Conservation (phyloP, 2,329 filamentous ascomycete species). For the Botryotinia globosa region DNA sequence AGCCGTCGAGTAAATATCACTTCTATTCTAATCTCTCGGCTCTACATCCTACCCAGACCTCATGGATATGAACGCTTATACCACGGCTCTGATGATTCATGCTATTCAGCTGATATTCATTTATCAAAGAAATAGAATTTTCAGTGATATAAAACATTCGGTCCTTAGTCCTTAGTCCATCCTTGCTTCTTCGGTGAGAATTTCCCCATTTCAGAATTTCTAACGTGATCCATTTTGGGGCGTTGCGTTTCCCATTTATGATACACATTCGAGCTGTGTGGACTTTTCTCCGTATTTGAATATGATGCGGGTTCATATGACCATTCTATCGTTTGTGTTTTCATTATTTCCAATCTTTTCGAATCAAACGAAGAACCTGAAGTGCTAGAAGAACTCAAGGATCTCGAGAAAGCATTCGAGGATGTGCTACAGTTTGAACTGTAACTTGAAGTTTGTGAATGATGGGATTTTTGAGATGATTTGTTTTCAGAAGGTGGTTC, state of each 20-base stretch:
- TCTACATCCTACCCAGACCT: neutral
- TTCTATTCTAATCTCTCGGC: neutral
- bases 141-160: neutral
- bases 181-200: neutral
- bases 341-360: neutral
- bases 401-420: neutral
- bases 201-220: neutral
- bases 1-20: neutral
- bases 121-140: neutral
- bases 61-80: neutral
- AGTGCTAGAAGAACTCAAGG: neutral
- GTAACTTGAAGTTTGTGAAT: neutral
- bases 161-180: neutral
- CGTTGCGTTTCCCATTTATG: neutral
- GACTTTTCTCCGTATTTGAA: neutral
- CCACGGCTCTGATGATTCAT: neutral
- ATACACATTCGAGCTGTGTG: neutral
- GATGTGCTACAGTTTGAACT: constrained; percentile 1
- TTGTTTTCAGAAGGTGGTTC: neutral
- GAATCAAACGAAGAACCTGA: neutral
- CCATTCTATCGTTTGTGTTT: constrained; percentile 1
- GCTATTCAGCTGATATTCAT: neutral
- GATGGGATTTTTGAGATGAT: neutral
- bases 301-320: neutral
- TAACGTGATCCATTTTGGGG: neutral